phyloP scores from a whole-genome alignment of 495 filamentous ascomycete species.

The Aspergillus funiculosus region DNA sequence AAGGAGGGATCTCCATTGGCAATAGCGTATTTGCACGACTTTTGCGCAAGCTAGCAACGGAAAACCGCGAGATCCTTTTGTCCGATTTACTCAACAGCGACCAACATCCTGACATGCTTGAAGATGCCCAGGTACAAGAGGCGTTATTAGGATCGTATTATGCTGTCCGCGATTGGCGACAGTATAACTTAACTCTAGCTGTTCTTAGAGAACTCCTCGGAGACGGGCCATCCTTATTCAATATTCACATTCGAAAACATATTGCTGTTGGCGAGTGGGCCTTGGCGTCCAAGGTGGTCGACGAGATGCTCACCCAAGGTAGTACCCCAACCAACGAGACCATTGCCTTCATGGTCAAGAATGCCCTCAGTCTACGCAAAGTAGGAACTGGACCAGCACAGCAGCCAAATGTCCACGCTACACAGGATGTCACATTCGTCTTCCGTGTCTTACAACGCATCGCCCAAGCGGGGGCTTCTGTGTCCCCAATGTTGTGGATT shows the following conservation, averaged over 20 bases:
- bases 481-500: conserved; percentile 34
- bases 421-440: conserved; percentile 31
- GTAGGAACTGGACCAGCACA: conserved; percentile 23
- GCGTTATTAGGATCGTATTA: conserved; percentile 48
- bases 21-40: conserved; percentile 54
- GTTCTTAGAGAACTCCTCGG: conserved; percentile 38
- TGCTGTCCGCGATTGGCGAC: conserved; percentile 41
- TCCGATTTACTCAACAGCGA: conserved; percentile 58
- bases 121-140: conserved; percentile 56
- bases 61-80: conserved; percentile 52
- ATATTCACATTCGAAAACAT: conserved; percentile 43
- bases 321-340: conserved; percentile 26
- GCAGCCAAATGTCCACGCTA: conserved; percentile 13
- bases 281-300: conserved; percentile 32
- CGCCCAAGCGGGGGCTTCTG: conserved; percentile 25
- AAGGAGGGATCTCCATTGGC: conserved; percentile 53
- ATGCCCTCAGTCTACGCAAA: conserved; percentile 30
- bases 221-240: conserved; percentile 24
- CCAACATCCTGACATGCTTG: conserved; percentile 69
- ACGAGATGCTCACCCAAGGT: conserved; percentile 31
- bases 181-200: conserved; percentile 49
- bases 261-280: conserved; percentile 32
- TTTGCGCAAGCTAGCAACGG: conserved; percentile 51
- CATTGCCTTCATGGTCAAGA: conserved; percentile 33
- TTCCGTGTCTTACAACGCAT: conserved; percentile 33